phyloP scores from a whole-genome alignment of 306 rosid genomes.

The Hippophae tibetana region DNA sequence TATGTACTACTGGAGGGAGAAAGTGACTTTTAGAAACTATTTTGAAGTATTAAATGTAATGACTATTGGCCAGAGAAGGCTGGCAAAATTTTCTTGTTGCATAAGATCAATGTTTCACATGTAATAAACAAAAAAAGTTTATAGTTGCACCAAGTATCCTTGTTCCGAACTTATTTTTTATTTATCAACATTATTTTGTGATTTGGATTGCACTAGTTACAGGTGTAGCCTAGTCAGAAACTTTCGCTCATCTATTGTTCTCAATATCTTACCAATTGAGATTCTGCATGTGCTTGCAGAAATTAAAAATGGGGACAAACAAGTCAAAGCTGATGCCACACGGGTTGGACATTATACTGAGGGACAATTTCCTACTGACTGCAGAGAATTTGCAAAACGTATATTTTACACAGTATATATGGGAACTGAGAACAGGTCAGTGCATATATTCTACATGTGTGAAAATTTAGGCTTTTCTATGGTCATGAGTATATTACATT shows the following conservation, averaged over 20 bases:
- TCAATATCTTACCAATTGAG: slow-evolving; percentile 1
- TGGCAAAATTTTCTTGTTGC: not conserved
- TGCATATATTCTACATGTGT: not conserved
- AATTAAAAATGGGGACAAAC: slow-evolving; percentile 77
- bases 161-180: too few relatives aligned
- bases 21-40: slow-evolving; percentile 11
- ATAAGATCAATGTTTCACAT: not conserved
- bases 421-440: slow-evolving; percentile 95
- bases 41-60: slow-evolving; percentile 2
- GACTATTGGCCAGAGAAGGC: slow-evolving; percentile 3
- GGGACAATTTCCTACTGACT: slow-evolving; percentile 77
- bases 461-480: not conserved
- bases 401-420: slow-evolving; percentile 80
- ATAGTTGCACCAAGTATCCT: not conserved
- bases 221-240: too few relatives aligned
- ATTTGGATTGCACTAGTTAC: not conserved
- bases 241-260: not conserved
- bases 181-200: not conserved
- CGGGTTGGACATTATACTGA: slow-evolving; percentile 81
- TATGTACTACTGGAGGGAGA: slow-evolving; percentile 7
- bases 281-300: slow-evolving; percentile 44
- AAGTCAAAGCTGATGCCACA: slow-evolving; percentile 84
- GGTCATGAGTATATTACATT: too few relatives aligned
- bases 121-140: not conserved
- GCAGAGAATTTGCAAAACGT: slow-evolving; percentile 82